Percentiles rank a stretch among this genome's conserved stretches.
These are phyloP conservation scores for Psilocybe cubensis DNA, from an alignment of 768 basidiomycete genomes.

Conservation along the genomic window DNA sequence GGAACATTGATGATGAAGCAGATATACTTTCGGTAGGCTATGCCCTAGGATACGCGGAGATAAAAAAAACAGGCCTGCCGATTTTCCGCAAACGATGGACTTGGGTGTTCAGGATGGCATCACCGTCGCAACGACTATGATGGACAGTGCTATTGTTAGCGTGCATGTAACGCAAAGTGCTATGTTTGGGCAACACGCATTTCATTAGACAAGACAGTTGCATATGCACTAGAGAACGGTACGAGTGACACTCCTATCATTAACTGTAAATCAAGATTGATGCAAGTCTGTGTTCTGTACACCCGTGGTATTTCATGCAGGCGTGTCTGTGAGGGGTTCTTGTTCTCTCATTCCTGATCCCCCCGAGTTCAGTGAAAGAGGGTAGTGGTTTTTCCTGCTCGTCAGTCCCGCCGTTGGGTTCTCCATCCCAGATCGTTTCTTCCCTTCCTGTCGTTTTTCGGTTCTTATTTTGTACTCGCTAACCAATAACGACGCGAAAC, in stretches of 20 bases:
- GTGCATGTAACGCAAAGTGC: background rate
- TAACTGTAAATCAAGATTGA: slow-evolving; percentile 15
- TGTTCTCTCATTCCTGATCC: slow-evolving; percentile 19
- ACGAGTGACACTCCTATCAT: slow-evolving; percentile 12
- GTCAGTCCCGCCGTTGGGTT: slow-evolving; percentile 1
- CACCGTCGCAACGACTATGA: slow-evolving; percentile 21
- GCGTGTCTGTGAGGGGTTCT: slow-evolving; percentile 2
- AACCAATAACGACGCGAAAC: slow-evolving; percentile 9
- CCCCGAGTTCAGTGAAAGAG: slow-evolving; percentile 11
- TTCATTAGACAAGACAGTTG: background rate
- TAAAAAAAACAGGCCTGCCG: background rate
- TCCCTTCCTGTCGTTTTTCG: slow-evolving; percentile 20
- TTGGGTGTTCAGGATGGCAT: slow-evolving; percentile 4
- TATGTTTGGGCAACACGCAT: slow-evolving; percentile 9
- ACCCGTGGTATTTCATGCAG: slow-evolving; percentile 19
- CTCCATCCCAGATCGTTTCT: slow-evolving; percentile 12
- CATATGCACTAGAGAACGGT: slow-evolving; percentile 3
- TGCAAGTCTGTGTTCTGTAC: slow-evolving; percentile 7
- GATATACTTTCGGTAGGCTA: slow-evolving; percentile 2
- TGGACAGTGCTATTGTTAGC: slow-evolving; percentile 14
- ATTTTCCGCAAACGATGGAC: background rate
- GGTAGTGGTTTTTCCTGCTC: slow-evolving; percentile 4
- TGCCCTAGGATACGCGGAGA: slow-evolving; percentile 12
- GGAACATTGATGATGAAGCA: slow-evolving; percentile 7
- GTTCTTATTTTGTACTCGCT: background rate